phyloP scores from a whole-genome alignment of 1,284 basidiomycete genomes.

The Laetiporus sulphureus region DNA sequence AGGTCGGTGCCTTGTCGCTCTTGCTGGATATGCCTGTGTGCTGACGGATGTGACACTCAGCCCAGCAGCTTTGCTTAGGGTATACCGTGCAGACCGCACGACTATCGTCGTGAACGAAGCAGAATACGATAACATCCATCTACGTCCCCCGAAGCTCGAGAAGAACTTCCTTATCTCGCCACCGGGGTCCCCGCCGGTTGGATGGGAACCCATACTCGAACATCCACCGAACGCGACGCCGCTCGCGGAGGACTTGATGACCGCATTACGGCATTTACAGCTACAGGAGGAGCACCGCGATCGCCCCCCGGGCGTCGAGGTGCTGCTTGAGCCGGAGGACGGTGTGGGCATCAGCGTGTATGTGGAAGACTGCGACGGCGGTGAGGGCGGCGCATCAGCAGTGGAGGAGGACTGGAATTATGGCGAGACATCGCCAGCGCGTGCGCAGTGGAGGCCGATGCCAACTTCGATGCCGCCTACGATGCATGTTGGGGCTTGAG shows the following conservation, averaged over 20 bases:
- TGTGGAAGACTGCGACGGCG: conserved; percentile 53
- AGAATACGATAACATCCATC: conserved; percentile 41
- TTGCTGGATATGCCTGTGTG: conserved; percentile 7
- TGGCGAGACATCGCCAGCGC: conserved; percentile 44
- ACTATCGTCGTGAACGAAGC: conserved; percentile 41
- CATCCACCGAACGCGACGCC: conserved; percentile 87
- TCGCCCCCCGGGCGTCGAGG: conserved; percentile 35
- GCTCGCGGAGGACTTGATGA: conserved; percentile 86
- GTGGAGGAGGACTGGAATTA: conserved; percentile 47
- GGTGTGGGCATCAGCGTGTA: conserved; percentile 70
- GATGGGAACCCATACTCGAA: conserved; percentile 91
- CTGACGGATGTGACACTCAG: conserved; percentile 24
- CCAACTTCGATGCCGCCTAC: conserved; percentile 43
- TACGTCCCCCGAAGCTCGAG: conserved; percentile 74
- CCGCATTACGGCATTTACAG: conserved; percentile 63
- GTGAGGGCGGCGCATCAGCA: conserved; percentile 15
- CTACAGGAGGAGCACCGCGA: conserved; percentile 34
- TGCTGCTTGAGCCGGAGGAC: conserved; percentile 59
- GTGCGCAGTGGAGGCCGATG: conserved; percentile 42
- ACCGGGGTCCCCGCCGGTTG: conserved; percentile 95
- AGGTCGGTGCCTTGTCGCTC: no score
- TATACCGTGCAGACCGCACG: conserved; percentile 76
- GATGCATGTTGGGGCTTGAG: conserved; percentile 20
- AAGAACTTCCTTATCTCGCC: conserved; percentile 98
- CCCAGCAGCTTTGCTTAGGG: conserved; percentile 54